Base-by-base conservation (phyloP, 371 early-diverging fungal genomes). In the Rhizopus delemar region DNA sequence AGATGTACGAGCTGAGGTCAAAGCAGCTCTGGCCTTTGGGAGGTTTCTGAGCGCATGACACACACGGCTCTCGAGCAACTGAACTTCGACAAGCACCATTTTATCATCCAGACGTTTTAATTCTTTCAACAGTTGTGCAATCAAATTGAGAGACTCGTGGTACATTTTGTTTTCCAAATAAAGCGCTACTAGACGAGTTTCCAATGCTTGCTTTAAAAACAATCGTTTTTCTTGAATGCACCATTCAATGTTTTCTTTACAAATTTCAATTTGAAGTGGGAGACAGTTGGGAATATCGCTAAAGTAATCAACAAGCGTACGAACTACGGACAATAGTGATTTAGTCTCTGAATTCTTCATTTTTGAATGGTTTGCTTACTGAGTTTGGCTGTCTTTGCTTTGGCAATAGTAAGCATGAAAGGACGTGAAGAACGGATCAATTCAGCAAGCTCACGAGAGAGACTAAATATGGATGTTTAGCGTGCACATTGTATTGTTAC, bases 81-180 rank as follows among this genome's bases (percentile, higher is more conserved):
- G 97, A 6, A 99, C 98, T 71, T 98, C 98, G 41, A 99, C 93
- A 56, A 99, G 73, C 16, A 94, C 92, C 87, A 93, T 91, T 78
- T 98, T 98, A 83, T 99, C 99, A 82, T 99, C 99, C 62, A 98
- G 77, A 39, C 94, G 93, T 81, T 98, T 99, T 28, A 99, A 84
- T 78, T 96, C 97, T 65, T 92, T 94, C 56, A 95, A 85, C 43
- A 99, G 80, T 41, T 86, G 78, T 39, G 85, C 80, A 39, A 97
- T 96, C 63, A 99, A 77, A 11, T 76, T 78, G 41, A 99, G 76
- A 0, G 98, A 90, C 61, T 95, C 95, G 29, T 94, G 86, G 67
- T 95, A 97, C 90, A 90, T 90, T 70, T 91, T 91, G 81, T 92
- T 93, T 58, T 95, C 96, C 56, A 96, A 82, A 68, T 96, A 94